Evolutionary conservation across 2,329 filamentous ascomycete genomes (phyloP), one percentile per base, ranked within the genome.

Genomic region (Whalleya microplaca): DNA sequence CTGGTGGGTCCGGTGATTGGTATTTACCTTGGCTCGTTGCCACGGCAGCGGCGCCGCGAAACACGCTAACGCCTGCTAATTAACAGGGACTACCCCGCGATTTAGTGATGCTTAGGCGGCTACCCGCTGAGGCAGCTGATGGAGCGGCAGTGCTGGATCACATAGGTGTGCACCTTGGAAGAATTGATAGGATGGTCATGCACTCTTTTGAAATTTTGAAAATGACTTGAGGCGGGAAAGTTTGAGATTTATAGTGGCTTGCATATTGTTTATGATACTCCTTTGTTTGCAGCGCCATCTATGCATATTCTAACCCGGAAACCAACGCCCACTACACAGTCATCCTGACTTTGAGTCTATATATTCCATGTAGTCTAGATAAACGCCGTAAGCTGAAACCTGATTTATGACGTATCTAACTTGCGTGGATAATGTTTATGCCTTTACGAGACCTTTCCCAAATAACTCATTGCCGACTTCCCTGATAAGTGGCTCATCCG

Each of bases 401-500:
- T 37, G 32, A 12, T 37, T 37, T 37, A 37, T 37, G 32, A 37
- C 32, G 27, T 29, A 6, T 29, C 27, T 37, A 5, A 12, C 32
- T 64, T 64, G 62, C 54, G 50, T 23, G 41, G 7, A 37, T n/a
- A 42, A 21, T 21, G 4, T 48, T 52, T 62, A 69, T 45, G 58
- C 59, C 61, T 67, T 75, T 53, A 69, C 69, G 3, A 85, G 67
- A 1, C 82, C 83, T 56, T 80, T 83, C 0, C 77, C 79, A 3
- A 85, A 61, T 40, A 85, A 61, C 64, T 83, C 81, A 3, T 56
- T 58, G 1, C 80, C 83, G n/a, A 85, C 75, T 66, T 85, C 82
- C 1, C 53, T 59, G 16, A 92, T 69, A 44, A 92, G 71, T 49
- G 78, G 75, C 71, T 89, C 81, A 12, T 80, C 75, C 1, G 82